Percentiles rank a stretch among this genome's conserved stretches.
Conservation (phyloP, 768 basidiomycete genomes). For the Tylopilus subfusipes region DNA sequence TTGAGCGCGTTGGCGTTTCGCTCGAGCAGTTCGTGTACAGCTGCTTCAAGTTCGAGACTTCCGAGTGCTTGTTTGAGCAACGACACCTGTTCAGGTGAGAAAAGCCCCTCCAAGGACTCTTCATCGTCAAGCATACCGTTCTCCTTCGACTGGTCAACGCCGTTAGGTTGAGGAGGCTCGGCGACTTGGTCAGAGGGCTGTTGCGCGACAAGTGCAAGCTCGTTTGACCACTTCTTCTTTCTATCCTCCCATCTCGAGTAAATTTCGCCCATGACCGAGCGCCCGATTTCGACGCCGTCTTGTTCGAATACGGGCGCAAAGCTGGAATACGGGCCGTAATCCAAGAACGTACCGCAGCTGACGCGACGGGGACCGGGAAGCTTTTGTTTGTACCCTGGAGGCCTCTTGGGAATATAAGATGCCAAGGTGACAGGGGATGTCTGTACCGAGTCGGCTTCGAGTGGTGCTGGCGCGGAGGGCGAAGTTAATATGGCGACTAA, state of each 20-base stretch:
- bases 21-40: constrained; percentile 65
- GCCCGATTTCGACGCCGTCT: constrained; percentile 69
- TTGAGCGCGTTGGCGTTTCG: constrained; percentile 61
- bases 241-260: constrained; percentile 50
- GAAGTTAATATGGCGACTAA: constrained; percentile 71
- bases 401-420: constrained; percentile 49
- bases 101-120: constrained; percentile 47
- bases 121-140: constrained; percentile 32
- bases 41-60: constrained; percentile 62
- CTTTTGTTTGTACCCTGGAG: constrained; percentile 39
- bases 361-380: constrained; percentile 51
- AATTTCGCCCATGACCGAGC: constrained; percentile 55
- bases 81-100: constrained; percentile 53
- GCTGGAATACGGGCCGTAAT: constrained; percentile 71
- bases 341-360: constrained; percentile 65
- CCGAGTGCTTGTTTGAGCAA: constrained; percentile 59
- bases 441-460: constrained; percentile 27
- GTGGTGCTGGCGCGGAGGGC: constrained; percentile 37
- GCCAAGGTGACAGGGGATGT: constrained; percentile 45
- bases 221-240: constrained; percentile 30
- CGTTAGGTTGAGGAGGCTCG: constrained; percentile 11
- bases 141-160: constrained; percentile 6
- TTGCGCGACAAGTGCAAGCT: constrained; percentile 9
- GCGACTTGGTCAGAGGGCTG: neutral
- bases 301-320: constrained; percentile 82